Evolutionary conservation across 1,284 basidiomycete species (phyloP), one percentile per base, ranked within the genome.

Genomic region (Tylopilus sp.): DNA sequence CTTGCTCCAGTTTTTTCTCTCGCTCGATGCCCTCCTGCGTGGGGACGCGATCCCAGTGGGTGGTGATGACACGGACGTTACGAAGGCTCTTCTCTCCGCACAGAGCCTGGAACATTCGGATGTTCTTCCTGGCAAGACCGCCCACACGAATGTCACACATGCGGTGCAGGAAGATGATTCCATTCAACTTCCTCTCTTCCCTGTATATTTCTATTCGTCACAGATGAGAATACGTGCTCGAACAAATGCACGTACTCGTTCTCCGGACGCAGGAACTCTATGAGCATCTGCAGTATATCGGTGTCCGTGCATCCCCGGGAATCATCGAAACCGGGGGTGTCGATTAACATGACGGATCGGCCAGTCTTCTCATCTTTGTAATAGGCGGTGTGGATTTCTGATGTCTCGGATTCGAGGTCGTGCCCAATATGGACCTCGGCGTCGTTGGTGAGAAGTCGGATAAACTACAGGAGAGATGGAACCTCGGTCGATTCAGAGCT

Each of bases 71-170:
- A 16, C 54, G 63, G 22, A 64, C 63, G 22, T 63, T 57, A 29
- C 7, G 13, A 61, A 71, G 61, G 1, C 79, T 77, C 1, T 70
- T 67, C 38, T 83, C 80, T 1, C 85, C 85, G 60, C 84, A 86
- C 18, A 86, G 73, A 57, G 79, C 76, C 22, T 81, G 72, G 71
- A 85, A 83, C 72, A 85, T 78, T 38, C 71, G 71, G 65, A 85
- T 81, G 69, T 82, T 85, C 38, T 81, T 79, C 22, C 75, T 71
- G 13, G 82, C 81, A 55, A 80, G 78, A 15, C 84, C 83, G 15
- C 81, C 81, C 62, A 86, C 76, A 22, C 83, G 76, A 67, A 77
- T 74, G 69, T 86, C 84, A 4, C 53, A 63, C 19, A 63, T 63
- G n/a, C 62, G 59, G 29, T 62, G 62, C 58, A 62, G 51, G 53